Conservation (phyloP, 2,329 filamentous ascomycete species). For the Gliomastix tumulicola region DNA sequence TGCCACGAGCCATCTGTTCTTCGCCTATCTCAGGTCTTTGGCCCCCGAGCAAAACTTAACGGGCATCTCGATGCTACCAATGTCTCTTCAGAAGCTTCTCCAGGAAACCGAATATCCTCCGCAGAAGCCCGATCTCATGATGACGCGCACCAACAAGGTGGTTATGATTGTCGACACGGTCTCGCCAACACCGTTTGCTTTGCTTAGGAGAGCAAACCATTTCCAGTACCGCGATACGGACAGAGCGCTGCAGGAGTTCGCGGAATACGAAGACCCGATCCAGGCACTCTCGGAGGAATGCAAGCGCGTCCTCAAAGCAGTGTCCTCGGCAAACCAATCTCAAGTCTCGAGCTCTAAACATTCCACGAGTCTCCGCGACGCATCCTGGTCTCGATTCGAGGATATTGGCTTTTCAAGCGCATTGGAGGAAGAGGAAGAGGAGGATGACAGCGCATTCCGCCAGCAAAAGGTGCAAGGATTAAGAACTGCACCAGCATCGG, state of each 20-base stretch:
- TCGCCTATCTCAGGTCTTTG: constrained; percentile 88
- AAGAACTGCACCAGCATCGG: constrained; percentile 59
- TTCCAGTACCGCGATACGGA: constrained; percentile 94
- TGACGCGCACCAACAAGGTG: constrained; percentile 77
- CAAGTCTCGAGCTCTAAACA: constrained; percentile 63
- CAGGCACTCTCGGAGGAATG: constrained; percentile 89
- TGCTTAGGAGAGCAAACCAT: constrained; percentile 84
- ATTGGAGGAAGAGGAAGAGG: constrained; percentile 64
- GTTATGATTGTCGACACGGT: constrained; percentile 96
- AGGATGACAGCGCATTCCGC: constrained; percentile 44
- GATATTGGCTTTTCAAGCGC: constrained; percentile 83
- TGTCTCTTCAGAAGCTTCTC: constrained; percentile 83
- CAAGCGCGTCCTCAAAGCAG: constrained; percentile 78
- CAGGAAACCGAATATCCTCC: constrained; percentile 94
- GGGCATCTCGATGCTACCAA: constrained; percentile 79
- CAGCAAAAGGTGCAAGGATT: constrained; percentile 41
- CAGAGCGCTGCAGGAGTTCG: constrained; percentile 74
- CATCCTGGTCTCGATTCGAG: constrained; percentile 95
- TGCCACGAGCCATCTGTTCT: constrained; percentile 94
- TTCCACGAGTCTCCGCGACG: constrained; percentile 69
- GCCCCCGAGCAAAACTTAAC: constrained; percentile 72
- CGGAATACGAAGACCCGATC: constrained; percentile 83
- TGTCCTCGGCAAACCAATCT: constrained; percentile 84
- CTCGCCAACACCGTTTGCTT: constrained; percentile 86
- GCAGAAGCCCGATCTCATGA: constrained; percentile 66